Evolutionary conservation across 768 basidiomycete species (phyloP).

Genomic region (Boletus vermiculosoides): DNA sequence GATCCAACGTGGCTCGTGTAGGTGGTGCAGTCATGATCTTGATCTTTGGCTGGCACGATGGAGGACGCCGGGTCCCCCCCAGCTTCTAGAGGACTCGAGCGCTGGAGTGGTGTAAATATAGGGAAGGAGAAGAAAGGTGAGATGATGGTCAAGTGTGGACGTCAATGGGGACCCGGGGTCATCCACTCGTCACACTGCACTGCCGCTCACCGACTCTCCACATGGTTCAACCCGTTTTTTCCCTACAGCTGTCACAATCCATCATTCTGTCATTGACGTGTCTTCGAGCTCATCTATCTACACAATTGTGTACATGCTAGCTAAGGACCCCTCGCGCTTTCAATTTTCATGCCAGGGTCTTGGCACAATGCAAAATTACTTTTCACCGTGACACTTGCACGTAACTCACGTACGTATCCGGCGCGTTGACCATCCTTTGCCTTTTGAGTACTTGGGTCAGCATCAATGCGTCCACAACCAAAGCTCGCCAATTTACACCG

Average conservation of each 20-base stretch:
- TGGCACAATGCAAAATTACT: background rate
- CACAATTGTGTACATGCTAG: background rate
- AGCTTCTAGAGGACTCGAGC: background rate
- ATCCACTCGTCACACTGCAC: constrained; percentile 6
- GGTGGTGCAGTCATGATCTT: constrained; percentile 19
- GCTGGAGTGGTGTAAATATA: constrained; percentile 1
- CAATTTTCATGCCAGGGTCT: background rate
- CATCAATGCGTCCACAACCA: background rate
- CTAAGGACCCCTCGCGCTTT: background rate
- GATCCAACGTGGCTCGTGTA: constrained; percentile 6
- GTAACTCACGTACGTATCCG: background rate
- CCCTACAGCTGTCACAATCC: background rate
- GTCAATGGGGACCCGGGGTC: constrained; percentile 7
- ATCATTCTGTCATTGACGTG: background rate
- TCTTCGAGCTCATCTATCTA: background rate
- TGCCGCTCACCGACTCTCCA: background rate
- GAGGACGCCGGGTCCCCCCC: constrained; percentile 12
- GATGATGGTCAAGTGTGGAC: background rate
- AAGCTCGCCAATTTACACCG: background rate
- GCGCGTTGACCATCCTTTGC: no score
- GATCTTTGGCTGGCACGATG: constrained; percentile 2
- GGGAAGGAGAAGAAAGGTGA: background rate
- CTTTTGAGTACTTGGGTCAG: background rate
- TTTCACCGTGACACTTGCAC: background rate
- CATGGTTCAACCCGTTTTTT: background rate